Percentiles rank a stretch among this genome's conserved stretches.
phyloP scores from a whole-genome alignment of 305 asterid species.

The Rubia peregrina region DNA sequence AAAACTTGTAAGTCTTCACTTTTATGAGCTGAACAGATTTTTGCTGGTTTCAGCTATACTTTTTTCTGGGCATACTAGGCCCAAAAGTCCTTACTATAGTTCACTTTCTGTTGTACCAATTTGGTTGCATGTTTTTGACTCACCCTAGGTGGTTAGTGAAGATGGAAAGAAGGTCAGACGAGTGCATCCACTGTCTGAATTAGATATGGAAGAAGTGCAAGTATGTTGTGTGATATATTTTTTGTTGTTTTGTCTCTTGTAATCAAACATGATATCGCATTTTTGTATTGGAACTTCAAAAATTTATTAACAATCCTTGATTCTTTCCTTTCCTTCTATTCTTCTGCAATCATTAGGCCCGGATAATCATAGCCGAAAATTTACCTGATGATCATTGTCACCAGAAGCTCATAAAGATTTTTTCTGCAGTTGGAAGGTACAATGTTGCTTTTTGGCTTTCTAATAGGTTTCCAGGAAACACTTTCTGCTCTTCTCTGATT shows the following conservation, averaged over 20 bases:
- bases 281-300: neutral
- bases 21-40: neutral
- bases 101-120: constrained; percentile 13
- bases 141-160: constrained; percentile 67
- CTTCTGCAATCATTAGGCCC: constrained; percentile 39
- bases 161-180: constrained; percentile 85
- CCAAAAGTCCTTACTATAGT: constrained; percentile 5
- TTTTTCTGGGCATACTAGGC: constrained; percentile 7
- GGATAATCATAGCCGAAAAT: constrained; percentile 79
- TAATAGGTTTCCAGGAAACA: neutral
- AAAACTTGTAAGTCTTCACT: constrained; percentile 48
- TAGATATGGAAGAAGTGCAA: constrained; percentile 80
- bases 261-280: neutral
- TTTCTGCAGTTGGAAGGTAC: constrained; percentile 86
- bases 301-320: neutral
- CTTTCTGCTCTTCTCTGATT: constrained; percentile 12
- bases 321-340: neutral
- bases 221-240: constrained; percentile 32
- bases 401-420: constrained; percentile 81
- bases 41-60: neutral
- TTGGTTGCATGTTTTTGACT: constrained; percentile 11
- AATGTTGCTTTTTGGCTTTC: neutral
- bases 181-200: constrained; percentile 52
- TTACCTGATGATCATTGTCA: constrained; percentile 92
- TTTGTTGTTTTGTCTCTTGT: constrained; percentile 1